Evolutionary conservation across 352 stramenopile genomes (phyloP).

Genomic region (Globisporangium uncinulatum): DNA sequence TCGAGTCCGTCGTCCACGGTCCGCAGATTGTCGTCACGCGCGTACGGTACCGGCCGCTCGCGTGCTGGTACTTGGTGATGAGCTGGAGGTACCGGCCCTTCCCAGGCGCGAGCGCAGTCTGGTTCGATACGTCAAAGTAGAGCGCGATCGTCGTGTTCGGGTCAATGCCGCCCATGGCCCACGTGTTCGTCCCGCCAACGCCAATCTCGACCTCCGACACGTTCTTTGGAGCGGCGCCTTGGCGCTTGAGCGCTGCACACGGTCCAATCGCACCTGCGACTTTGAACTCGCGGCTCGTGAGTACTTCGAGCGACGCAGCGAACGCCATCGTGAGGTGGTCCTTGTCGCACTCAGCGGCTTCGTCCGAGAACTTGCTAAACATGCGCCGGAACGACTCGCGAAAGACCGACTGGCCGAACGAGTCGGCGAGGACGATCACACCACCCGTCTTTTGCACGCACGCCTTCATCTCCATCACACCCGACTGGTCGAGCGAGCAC

Average conservation of each 20-base stretch:
- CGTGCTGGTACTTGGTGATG: constrained; percentile 98
- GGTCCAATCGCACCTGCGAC: constrained; percentile 97
- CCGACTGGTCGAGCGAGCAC: constrained; percentile 96
- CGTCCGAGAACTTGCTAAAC: constrained; percentile 95
- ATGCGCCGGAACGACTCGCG: constrained; percentile 97
- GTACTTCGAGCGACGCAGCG: constrained; percentile 93
- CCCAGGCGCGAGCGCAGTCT: constrained; percentile 54
- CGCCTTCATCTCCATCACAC: constrained; percentile 98
- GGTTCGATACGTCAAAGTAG: constrained; percentile 98
- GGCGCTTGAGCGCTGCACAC: constrained; percentile 95
- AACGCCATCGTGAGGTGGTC: constrained; percentile 96
- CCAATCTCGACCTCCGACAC: constrained; percentile 98
- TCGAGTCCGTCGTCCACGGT: constrained; percentile 91
- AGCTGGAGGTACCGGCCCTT: constrained; percentile 97
- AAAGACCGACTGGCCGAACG: constrained; percentile 98
- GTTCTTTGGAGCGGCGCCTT: constrained; percentile 83
- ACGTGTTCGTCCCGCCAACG: constrained; percentile 86
- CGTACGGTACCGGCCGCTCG: constrained; percentile 93
- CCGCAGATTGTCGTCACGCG: constrained; percentile 97
- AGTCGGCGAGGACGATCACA: constrained; percentile 98
- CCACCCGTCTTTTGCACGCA: constrained; percentile 98
- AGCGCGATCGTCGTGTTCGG: constrained; percentile 97
- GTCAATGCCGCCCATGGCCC: constrained; percentile 97
- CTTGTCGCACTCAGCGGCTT: constrained; percentile 92
- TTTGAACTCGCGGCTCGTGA: constrained; percentile 99